These are phyloP conservation scores for Metschnikowia arizonensis DNA, from an alignment of 805 yeast genomes.

Conservation along the genomic window DNA sequence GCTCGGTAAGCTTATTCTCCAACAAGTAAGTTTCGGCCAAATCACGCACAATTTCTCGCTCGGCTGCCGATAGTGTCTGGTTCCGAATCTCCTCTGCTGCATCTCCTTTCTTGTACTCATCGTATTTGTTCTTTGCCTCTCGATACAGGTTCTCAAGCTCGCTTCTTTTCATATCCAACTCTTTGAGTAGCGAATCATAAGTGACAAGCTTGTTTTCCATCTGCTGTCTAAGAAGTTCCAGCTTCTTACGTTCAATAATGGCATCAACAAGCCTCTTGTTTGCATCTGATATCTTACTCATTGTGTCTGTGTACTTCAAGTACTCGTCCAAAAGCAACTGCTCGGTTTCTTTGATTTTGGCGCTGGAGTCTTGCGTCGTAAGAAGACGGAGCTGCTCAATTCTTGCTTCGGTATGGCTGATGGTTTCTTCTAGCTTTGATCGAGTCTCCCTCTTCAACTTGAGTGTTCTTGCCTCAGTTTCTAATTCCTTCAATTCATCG, in stretches of 20 bases:
- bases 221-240: slow-evolving; percentile 13
- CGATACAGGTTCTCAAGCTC: slow-evolving; percentile 30
- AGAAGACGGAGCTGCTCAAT: slow-evolving; percentile 12
- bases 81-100: slow-evolving; percentile 35
- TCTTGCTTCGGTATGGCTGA: slow-evolving; percentile 10
- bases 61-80: slow-evolving; percentile 38
- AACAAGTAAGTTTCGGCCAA: slow-evolving; percentile 37
- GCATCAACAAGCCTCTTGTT: slow-evolving; percentile 7
- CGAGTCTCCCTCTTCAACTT: slow-evolving; percentile 26
- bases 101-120: slow-evolving; percentile 37
- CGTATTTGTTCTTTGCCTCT: slow-evolving; percentile 31
- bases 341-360: slow-evolving; percentile 34
- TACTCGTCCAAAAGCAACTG: slow-evolving; percentile 22
- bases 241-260: slow-evolving; percentile 10
- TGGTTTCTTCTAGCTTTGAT: slow-evolving; percentile 26
- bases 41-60: slow-evolving; percentile 34
- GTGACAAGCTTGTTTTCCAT: slow-evolving; percentile 14
- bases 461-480: slow-evolving; percentile 22
- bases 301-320: slow-evolving; percentile 16
- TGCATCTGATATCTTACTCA: slow-evolving; percentile 21
- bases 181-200: slow-evolving; percentile 20
- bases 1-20: slow-evolving; percentile 35
- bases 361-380: slow-evolving; percentile 39
- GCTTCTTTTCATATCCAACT: slow-evolving; percentile 25
- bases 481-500: slow-evolving; percentile 12